These are phyloP conservation scores for Botrytis aclada DNA, from an alignment of 2,329 filamentous ascomycete genomes.

Conservation along the genomic window DNA sequence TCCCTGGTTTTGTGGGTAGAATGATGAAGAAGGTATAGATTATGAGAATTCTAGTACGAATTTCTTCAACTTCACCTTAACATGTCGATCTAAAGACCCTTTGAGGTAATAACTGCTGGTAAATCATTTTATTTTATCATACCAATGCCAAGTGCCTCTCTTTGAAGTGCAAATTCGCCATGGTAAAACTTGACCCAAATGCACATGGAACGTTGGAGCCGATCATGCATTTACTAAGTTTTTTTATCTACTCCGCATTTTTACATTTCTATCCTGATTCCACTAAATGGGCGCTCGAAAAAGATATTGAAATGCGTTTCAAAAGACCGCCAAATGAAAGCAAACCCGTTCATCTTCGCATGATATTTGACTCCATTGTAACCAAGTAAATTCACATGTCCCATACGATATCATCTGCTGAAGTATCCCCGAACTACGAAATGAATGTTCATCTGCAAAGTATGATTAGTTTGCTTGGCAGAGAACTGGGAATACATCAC, in stretches of 20 bases:
- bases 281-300: neutral
- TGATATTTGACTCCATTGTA: neutral
- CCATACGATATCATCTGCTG: neutral
- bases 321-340: neutral
- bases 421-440: neutral
- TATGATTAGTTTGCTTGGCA: neutral
- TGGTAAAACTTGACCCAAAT: neutral
- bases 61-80: no score
- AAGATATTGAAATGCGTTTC: no score
- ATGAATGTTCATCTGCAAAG: neutral
- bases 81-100: rapidly evolving
- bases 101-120: rapidly evolving
- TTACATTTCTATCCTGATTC: neutral
- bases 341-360: neutral
- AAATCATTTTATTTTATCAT: neutral
- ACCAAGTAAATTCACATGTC: neutral
- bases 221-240: neutral
- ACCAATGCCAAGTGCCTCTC: neutral
- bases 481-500: neutral
- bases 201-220: neutral
- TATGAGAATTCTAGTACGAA: neutral
- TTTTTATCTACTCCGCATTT: no score
- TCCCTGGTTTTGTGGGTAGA: neutral
- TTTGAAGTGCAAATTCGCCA: neutral
- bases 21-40: neutral